Percentiles rank a stretch among this genome's conserved stretches.
Evolutionary conservation across 2,329 filamentous ascomycete genomes (phyloP).

Genomic region (Colletotrichum phormii): DNA sequence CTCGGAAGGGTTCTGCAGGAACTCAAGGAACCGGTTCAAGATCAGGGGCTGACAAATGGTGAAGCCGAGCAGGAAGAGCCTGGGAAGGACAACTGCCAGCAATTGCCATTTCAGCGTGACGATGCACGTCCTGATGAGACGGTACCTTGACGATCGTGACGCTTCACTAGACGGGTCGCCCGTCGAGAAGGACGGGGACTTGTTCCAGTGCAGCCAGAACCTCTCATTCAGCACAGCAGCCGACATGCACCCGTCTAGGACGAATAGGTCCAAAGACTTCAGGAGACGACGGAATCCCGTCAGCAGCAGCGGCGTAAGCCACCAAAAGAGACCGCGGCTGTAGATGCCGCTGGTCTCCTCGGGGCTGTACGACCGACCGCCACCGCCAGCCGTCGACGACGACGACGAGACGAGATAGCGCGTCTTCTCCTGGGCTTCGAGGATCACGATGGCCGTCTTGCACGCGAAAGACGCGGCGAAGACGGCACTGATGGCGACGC

Average conservation of each 20-base stretch:
- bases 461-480: conserved; percentile 49
- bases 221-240: conserved; percentile 43
- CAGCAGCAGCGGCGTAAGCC: conserved; percentile 48
- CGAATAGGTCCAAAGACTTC: conserved; percentile 46
- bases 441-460: conserved; percentile 49
- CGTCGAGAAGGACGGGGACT: conserved; percentile 38
- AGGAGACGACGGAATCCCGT: conserved; percentile 49
- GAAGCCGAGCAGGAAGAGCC: conserved; percentile 48
- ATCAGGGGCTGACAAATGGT: conserved; percentile 51
- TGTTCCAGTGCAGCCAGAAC: conserved; percentile 47
- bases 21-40: conserved; percentile 47
- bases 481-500: conserved; percentile 44
- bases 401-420: conserved; percentile 41
- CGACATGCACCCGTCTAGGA: conserved; percentile 46
- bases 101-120: conserved; percentile 45
- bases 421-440: conserved; percentile 54
- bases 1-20: conserved; percentile 43
- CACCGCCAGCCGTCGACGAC: conserved; percentile 35
- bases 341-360: conserved; percentile 51
- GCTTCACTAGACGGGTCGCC: neutral
- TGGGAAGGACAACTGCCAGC: conserved; percentile 45
- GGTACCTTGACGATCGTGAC: conserved; percentile 30
- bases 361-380: conserved; percentile 44
- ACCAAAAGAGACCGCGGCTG: conserved; percentile 51
- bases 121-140: conserved; percentile 44